Evolutionary conservation across 78 protist species (phyloP), one percentile per base, ranked within the genome.

Genomic region (slime mould (Dictyostelium discoideum)): DNA sequence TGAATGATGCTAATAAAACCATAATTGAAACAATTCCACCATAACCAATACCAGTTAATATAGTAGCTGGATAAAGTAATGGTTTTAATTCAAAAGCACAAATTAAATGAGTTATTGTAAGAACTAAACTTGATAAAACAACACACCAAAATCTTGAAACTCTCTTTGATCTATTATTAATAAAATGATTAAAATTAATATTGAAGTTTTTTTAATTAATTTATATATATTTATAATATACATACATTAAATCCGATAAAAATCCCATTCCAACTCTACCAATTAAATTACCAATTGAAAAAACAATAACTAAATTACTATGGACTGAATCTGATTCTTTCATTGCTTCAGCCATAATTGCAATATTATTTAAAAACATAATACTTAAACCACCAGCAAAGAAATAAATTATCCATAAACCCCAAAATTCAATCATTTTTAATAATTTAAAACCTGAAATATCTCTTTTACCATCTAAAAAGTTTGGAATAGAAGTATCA

Each of bases 291-390:
- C 67, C 84, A 29, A 54, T 63, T 48, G 94, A 60, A 72, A 82
- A 90, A 29, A 90, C 78, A 90, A 90, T 90, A 5, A 90, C 94
- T 13, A 90, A 72, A 82, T 90, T 86, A 44, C 79, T 82, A 14
- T 39, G 73, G 20, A 65, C 4, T 26, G 85, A 40, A 11, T 44
- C 83, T 5, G 65, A 7, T 32, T 90, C 57, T 5, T 11, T 26
- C 16, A 80, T 24, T 22, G 94, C 18, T n/a, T 65, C 44, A 2
- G 40, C 82, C 57, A 90, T 63, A 3, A 78, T 29, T 48, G 77
- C 86, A 32, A 90, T 90, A 73, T 90, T 90, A 82, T 90, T 90
- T 44, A 90, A 50, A 72, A 82, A 90, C 94, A 90, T 90, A 50
- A 90, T 69, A 82, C 87, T 32, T n/a, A 69, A 18, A 72, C 94